Base-by-base conservation (phyloP, 129 eudicot genomes). In the Tagetes patula region DNA sequence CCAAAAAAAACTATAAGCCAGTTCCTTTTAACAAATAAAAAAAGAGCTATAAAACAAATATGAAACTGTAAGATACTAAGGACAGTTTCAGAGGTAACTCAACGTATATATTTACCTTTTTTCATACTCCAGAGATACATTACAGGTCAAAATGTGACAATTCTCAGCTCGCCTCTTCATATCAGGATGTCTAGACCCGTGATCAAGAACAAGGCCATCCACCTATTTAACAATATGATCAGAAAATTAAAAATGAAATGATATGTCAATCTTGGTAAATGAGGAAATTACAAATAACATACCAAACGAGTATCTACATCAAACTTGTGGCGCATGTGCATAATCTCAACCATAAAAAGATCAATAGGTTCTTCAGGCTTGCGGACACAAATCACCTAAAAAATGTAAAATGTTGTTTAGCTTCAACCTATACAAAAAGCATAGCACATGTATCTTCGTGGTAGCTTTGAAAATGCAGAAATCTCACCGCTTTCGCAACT, bases 301-400 rank as follows among this genome's bases (percentile, higher is more conserved):
- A 93, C 98, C 95, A 93, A 80, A 52, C 89, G 92, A 58, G 98
- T 93, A 85, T 90, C 98, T 6, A 93, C 96, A 79, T 93, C 98
- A 86, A 93, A 93, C 86, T 93, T 93, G 79, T 93, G 98, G 66
- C 98, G 90, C 98, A 93, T 93, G 86, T 93, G 98, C 98, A 93
- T 93, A 76, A 93, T 89, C 89, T 93, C 98, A 69, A 93, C 96
- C 98, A 93, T 93, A 69, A 93, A 93, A 40, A 93, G 92, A 74
- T 93, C 98, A 75, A 90, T 88, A 48, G 92, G 73, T 79, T 93
- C 98, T 54, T 93, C 96, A 37, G 98, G 92, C 78, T 93, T 93
- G 60, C 91, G 91, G 38, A 93, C 77, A 80, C 98, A 93, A 66
- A 93, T 96, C 49, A 93, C 98, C 98, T 93, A 73, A 8, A 80